Evolutionary conservation across 345 rosid species (phyloP), one percentile per base, ranked within the genome.

Genomic region (Corchorus capsularis): DNA sequence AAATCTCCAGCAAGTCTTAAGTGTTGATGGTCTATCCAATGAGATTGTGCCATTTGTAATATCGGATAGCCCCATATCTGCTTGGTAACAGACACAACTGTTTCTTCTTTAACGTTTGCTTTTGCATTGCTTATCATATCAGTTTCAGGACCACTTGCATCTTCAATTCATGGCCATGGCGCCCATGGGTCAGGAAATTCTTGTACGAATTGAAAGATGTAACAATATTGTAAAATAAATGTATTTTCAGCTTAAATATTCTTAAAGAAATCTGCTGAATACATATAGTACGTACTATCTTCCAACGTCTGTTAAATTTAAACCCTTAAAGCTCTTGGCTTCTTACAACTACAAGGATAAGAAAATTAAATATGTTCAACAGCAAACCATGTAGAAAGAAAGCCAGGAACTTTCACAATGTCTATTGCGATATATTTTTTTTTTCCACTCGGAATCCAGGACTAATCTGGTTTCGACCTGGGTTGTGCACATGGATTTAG

Each of bases 21-120:
- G 46, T 12, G 19, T 46, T 39, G 2, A 1, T 4, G 52, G 41
- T 39, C 37, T 3, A 1, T 9, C 80, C 82, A 78, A 78, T 80
- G 12, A 68, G 52, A 11, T 32, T 11, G 8, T 35, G 83, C 75
- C 79, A 83, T 74, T 7, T 69, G 79, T 49, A 19, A 32, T 35
- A 63, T 63, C 16, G 73, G 82, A 79, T 80, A 27, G 20, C 60
- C 11, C 77, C 70, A 66, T 80, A 60, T 60, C 64, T 59, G 65
- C 66, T 72, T 22, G 8, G 55, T 27, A 60, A 17, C 37, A 45
- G 6, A 12, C 14, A 19, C 10, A 19, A 22, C 6, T 66, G n/a
- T 45, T 45, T 66, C 20, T 15, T 55, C 9, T 39, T 39, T 39
- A 39, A 22, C 4, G 45, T 63, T 63, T 62, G 43, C 43, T 34